Percentiles rank a stretch among this genome's conserved stretches.
Conservation (phyloP, 306 rosid genomes). For the Inga oerstediana region DNA sequence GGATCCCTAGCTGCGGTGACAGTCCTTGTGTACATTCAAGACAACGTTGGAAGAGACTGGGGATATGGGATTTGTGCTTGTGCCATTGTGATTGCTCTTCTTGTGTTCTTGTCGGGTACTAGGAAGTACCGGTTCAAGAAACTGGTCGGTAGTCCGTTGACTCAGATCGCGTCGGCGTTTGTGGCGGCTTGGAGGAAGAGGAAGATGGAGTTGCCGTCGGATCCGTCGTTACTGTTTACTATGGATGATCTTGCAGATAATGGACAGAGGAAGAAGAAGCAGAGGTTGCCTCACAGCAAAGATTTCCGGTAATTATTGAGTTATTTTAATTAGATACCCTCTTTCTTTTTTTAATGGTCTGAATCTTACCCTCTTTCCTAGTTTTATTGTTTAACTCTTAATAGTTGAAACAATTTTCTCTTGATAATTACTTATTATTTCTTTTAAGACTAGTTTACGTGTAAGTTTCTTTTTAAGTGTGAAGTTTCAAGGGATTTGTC, state of each 20-base stretch:
- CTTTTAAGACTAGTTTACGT: not conserved
- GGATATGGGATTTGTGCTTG: slow-evolving; percentile 83
- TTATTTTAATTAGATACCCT: not conserved
- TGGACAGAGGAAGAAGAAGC: slow-evolving; percentile 51
- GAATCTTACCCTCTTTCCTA: not conserved
- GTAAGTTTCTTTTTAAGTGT: not conserved
- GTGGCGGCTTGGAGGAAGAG: slow-evolving; percentile 75
- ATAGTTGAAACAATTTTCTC: not conserved
- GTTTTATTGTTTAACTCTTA: not conserved
- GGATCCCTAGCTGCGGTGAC: slow-evolving; percentile 85
- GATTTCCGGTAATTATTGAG: slow-evolving; percentile 57
- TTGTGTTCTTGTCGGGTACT: slow-evolving; percentile 65
- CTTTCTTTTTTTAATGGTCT: not conserved
- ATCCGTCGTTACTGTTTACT: slow-evolving; percentile 51
- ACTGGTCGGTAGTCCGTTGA: slow-evolving; percentile 81
- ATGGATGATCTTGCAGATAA: slow-evolving; percentile 47
- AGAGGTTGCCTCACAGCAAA: slow-evolving; percentile 62
- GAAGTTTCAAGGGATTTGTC: not conserved
- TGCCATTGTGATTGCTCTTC: slow-evolving; percentile 54
- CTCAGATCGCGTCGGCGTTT: slow-evolving; percentile 70
- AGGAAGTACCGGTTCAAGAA: slow-evolving; percentile 75
- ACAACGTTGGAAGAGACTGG: slow-evolving; percentile 74
- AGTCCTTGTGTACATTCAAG: slow-evolving; percentile 78
- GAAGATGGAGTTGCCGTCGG: slow-evolving; percentile 57
- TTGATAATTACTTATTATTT: not conserved